Evolutionary conservation across 768 basidiomycete species (phyloP), one percentile per base, ranked within the genome.

Genomic region (Mycena epipterygia): DNA sequence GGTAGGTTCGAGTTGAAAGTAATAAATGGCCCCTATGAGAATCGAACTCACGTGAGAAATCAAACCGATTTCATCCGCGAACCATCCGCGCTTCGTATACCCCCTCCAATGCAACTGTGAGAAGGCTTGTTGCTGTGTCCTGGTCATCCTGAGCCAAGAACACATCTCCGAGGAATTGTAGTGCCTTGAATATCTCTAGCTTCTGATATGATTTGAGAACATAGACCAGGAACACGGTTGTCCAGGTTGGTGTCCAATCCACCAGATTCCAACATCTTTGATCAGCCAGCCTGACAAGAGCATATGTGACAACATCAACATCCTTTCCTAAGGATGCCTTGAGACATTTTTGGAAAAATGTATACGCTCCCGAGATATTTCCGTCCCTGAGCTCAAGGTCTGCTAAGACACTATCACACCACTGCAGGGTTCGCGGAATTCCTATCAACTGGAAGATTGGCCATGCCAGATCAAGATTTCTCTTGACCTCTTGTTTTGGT

Each of bases 111-210:
- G 56, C 37, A 17, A 59, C 12, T 6, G 57, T 59, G 21, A 39
- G 46, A 13, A 61, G 44, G 16, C 41, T 48, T 21, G 16, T 39
- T 35, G 61, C 61, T 32, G 61, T 39, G 1, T 37, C 23, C 21
- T 16, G n/a, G 39, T 63, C 61, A 23, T 29, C 49, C 2, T 51
- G 19, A 19, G 19, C n/a, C 1, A 35, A 8, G 11, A 39, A 41
- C 19, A 63, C 3, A 32, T 52, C 49, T n/a, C 61, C 61, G 5
- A 63, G 29, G 27, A 52, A 63, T 41, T 63, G 49, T 1, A 63
- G 23, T 5, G 32, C 46, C 7, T 49, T 32, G 32, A 8, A 39
- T 16, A 37, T 35, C 1, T 39, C 48, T 25, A 32, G 30, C n/a
- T 23, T 51, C 33, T 52, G 46, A 6, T 25, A 23, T n/a, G 30